Percentiles rank a stretch among this genome's conserved stretches.
Evolutionary conservation across 805 yeast genomes (phyloP).

Genomic region (Metschnikowia baotianmanensis): DNA sequence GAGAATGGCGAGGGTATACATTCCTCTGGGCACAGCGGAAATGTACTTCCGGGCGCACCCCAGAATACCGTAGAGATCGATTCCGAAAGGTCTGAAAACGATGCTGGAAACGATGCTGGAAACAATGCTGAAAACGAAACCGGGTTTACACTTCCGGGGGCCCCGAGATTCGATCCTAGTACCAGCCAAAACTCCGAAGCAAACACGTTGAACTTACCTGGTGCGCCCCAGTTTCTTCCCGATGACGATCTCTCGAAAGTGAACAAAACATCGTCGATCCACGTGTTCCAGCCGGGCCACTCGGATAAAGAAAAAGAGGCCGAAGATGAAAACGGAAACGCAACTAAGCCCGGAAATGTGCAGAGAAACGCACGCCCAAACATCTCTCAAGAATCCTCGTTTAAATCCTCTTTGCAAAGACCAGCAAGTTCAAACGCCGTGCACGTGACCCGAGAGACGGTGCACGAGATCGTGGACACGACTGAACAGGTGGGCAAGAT

Average conservation of each 20-base stretch:
- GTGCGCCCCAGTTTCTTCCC: constrained; percentile 42
- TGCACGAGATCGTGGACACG: constrained; percentile 50
- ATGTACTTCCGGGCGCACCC: neutral
- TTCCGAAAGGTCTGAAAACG: neutral
- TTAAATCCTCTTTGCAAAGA: neutral
- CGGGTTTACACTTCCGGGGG: constrained; percentile 30
- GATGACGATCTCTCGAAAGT: constrained; percentile 37
- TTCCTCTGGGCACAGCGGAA: neutral
- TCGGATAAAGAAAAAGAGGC: neutral
- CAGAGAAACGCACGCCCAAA: too few species aligned
- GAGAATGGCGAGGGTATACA: neutral
- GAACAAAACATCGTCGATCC: constrained; percentile 38
- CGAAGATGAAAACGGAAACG: too few species aligned
- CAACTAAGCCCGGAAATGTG: too few species aligned
- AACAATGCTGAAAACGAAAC: neutral
- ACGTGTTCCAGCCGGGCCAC: constrained; percentile 29
- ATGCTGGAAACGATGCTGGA: neutral
- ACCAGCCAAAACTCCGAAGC: constrained; percentile 22
- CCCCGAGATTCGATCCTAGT: constrained; percentile 33
- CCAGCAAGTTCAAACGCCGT: constrained; percentile 1
- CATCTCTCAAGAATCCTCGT: too few species aligned
- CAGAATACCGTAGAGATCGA: neutral
- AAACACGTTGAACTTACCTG: constrained; percentile 33
- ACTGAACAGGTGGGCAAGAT: constrained; percentile 57
- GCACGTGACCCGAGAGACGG: constrained; percentile 33